Evolutionary conservation across 257 asterid genomes (phyloP), one percentile per base, ranked within the genome.

Genomic region (Eucommia ulmoides): DNA sequence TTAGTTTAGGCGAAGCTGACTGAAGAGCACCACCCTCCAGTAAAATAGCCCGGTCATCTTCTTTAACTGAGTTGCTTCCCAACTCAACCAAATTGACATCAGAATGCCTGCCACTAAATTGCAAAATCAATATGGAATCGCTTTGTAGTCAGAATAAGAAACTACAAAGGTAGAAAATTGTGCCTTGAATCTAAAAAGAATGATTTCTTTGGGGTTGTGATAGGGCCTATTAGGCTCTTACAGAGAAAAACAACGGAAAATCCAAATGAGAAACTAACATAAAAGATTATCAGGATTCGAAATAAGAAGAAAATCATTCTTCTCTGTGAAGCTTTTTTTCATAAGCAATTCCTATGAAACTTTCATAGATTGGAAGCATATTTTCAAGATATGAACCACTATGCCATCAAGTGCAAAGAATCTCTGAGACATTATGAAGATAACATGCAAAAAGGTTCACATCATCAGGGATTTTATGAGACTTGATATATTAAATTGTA

Each of bases 11-110:
- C 48, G 88, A 51, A 53, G 78, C 74, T 10, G 77, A 65, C 60
- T 76, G 94, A 53, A 76, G 78, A 53, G 65, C 81, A 55, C 93
- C 95, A 49, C 84, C 79, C 66, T 84, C 97, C 68, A 88, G 69
- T 49, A 84, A 76, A 66, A 74, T 81, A 63, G 80, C 77, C 55
- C 74, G 69, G 45, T 87, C 94, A 56, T 83, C 93, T 59, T 81
- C 94, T 69, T 80, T 73, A 46, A 67, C 79, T 22, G 72, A 47
- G 49, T 64, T 82, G 15, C 63, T 62, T 51, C 67, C 67, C 75
- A 87, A 50, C 74, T 87, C 94, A 60, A 70, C 88, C 79, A 76
- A 73, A 68, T 60, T 69, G 68, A 73, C 49, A 54, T 87, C 97
- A 52, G 94, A 81, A 64, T 56, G 79, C 69, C 97, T 83, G 66